These are phyloP conservation scores for Hermanozyma aechmeae DNA, from an alignment of 805 yeast species.

Conservation along the genomic window DNA sequence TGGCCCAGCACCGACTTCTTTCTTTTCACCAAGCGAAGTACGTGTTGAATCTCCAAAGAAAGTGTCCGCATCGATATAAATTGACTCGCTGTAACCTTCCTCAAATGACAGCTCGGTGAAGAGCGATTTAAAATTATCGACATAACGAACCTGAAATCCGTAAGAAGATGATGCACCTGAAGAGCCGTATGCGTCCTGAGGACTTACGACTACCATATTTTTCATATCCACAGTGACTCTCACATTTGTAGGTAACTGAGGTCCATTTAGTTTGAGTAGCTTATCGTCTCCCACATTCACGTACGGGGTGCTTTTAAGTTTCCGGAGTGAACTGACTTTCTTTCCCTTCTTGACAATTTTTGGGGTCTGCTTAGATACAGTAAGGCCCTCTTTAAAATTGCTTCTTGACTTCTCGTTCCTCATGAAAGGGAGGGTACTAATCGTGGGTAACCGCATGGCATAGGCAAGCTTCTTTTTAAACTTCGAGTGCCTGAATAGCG, in stretches of 20 bases:
- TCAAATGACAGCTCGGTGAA: conserved; percentile 63
- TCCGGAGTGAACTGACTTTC: conserved; percentile 25
- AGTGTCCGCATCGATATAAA: conserved; percentile 62
- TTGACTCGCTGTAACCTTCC: conserved; percentile 59
- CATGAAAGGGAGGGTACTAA: conserved; percentile 72
- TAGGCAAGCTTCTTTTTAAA: conserved; percentile 40
- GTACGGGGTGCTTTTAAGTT: conserved; percentile 53
- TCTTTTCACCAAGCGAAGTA: conserved; percentile 1
- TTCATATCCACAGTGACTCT: conserved; percentile 72
- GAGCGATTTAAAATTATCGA: conserved; percentile 47
- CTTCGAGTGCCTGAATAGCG: conserved; percentile 43
- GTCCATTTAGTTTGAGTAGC: conserved; percentile 45
- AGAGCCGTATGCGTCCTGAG: conserved; percentile 59
- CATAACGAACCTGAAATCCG: conserved; percentile 71
- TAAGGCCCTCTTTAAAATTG: conserved; percentile 55
- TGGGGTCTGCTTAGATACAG: conserved; percentile 35
- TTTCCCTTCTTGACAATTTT: conserved; percentile 32
- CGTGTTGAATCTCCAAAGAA: conserved; percentile 29
- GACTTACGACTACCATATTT: conserved; percentile 56
- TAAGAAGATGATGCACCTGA: conserved; percentile 52
- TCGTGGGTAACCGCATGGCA: conserved; percentile 63
- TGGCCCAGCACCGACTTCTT: neutral
- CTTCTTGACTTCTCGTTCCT: conserved; percentile 27
- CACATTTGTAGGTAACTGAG: conserved; percentile 64
- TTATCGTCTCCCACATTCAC: conserved; percentile 66